A percentile compares a stretch with the other conserved stretches of the same genome.
These are phyloP conservation scores for Collariella sp. DNA, from an alignment of 495 filamentous ascomycete species.

Conservation along the genomic window DNA sequence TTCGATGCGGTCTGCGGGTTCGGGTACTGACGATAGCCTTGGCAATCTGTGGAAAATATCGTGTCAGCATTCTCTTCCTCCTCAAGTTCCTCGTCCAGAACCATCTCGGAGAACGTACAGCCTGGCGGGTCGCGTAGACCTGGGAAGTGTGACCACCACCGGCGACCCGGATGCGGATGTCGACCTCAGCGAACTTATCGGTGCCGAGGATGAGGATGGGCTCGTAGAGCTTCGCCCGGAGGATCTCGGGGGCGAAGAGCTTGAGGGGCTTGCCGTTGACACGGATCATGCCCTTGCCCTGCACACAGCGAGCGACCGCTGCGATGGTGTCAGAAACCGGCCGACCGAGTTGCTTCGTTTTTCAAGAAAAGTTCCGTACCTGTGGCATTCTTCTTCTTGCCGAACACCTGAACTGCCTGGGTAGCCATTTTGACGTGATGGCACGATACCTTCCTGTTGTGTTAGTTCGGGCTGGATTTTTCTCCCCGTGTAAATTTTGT, in stretches of 20 bases:
- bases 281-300: slow-evolving; percentile 72
- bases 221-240: slow-evolving; percentile 97
- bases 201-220: slow-evolving; percentile 90
- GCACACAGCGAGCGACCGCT: slow-evolving; percentile 32
- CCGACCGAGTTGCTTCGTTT: background rate
- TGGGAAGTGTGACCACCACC: slow-evolving; percentile 97
- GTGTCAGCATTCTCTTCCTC: slow-evolving; percentile 13
- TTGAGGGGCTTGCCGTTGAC: slow-evolving; percentile 94
- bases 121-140: slow-evolving; percentile 97
- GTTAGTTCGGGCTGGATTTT: slow-evolving; percentile 29
- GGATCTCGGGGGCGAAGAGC: slow-evolving; percentile 90
- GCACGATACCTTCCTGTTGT: slow-evolving; percentile 28
- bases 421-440: slow-evolving; percentile 29
- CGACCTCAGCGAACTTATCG: slow-evolving; percentile 80
- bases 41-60: slow-evolving; percentile 51
- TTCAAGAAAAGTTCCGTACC: slow-evolving; percentile 20
- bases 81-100: too few relatives aligned
- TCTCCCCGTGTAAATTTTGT: slow-evolving; percentile 26
- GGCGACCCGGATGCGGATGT: slow-evolving; percentile 93
- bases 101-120: slow-evolving; percentile 31
- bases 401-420: slow-evolving; percentile 33
- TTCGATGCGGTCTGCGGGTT: background rate
- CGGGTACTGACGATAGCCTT: slow-evolving; percentile 46
- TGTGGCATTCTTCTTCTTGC: slow-evolving; percentile 38
- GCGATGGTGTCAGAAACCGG: slow-evolving; percentile 13